These are phyloP conservation scores for Chaetomium globosum DNA, from an alignment of 2,329 filamentous ascomycete genomes.

Conservation along the genomic window DNA sequence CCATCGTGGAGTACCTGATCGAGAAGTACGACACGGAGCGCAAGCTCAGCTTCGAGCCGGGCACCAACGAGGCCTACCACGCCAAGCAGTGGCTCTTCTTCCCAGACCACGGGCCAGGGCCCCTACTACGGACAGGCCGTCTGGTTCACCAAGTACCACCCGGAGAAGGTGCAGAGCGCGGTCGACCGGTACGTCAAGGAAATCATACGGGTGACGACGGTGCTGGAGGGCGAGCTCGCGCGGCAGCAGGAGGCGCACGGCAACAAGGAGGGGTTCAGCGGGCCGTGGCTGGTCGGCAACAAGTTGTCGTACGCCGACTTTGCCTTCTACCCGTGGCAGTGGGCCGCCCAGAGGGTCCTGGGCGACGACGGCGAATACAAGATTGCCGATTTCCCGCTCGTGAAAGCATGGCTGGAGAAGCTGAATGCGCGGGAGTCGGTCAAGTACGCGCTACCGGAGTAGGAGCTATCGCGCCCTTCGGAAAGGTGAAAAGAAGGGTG, in stretches of 20 bases:
- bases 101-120: slow-evolving; percentile 48
- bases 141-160: slow-evolving; percentile 39
- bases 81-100: slow-evolving; percentile 50
- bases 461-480: neutral
- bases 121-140: slow-evolving; percentile 47
- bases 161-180: slow-evolving; percentile 33
- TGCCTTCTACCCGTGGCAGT: slow-evolving; percentile 34
- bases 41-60: slow-evolving; percentile 45
- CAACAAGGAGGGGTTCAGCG: slow-evolving; percentile 19
- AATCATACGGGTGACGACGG: slow-evolving; percentile 35
- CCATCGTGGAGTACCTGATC: slow-evolving; percentile 53
- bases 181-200: slow-evolving; percentile 38
- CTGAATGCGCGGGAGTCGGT: slow-evolving; percentile 23
- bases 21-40: slow-evolving; percentile 49
- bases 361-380: slow-evolving; percentile 10
- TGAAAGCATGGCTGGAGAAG: slow-evolving; percentile 32
- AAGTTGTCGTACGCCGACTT: slow-evolving; percentile 37
- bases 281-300: slow-evolving; percentile 38
- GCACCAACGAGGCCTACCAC: slow-evolving; percentile 42
- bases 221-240: slow-evolving; percentile 33
- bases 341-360: neutral
- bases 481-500: neutral
- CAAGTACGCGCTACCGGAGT: neutral
- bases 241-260: slow-evolving; percentile 29
- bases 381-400: slow-evolving; percentile 26